Evolutionary conservation across 2,329 filamentous ascomycete genomes (phyloP).

Genomic region (Paraphaeosphaeria sporulosa): DNA sequence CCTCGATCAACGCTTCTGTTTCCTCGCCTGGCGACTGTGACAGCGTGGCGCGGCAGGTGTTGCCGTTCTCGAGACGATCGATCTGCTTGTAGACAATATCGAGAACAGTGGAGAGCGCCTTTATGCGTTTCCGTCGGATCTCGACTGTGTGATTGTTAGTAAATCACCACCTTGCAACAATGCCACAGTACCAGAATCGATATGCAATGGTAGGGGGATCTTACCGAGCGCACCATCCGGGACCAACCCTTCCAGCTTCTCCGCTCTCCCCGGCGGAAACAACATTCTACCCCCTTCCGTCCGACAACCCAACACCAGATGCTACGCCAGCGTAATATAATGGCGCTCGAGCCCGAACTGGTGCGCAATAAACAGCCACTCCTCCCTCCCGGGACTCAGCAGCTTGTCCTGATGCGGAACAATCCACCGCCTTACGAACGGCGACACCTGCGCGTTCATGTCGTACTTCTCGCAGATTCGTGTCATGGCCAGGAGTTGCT

Average conservation of each 20-base stretch:
- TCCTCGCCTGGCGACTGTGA: background rate
- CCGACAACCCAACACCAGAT: conserved; percentile 17
- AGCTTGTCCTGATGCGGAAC: conserved; percentile 16
- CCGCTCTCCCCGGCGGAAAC: conserved; percentile 6
- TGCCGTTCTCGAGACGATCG: conserved; percentile 12
- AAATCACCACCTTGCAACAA: background rate
- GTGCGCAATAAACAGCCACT: conserved; percentile 36
- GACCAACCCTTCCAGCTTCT: conserved; percentile 12
- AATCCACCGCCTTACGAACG: conserved; percentile 24
- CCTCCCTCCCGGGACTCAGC: conserved; percentile 22
- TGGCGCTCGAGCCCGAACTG: conserved; percentile 33
- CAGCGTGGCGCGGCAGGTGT: conserved; percentile 15
- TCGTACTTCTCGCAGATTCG: conserved; percentile 38
- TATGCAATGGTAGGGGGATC: background rate
- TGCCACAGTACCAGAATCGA: background rate
- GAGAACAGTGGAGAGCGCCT: conserved; percentile 14
- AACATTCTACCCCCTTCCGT: conserved; percentile 12
- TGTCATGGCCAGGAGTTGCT: conserved; percentile 35
- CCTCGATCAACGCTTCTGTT: background rate
- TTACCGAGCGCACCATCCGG: conserved; percentile 16
- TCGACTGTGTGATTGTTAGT: conserved; percentile 6
- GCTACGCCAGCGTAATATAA: conserved; percentile 24
- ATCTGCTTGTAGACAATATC: conserved; percentile 14
- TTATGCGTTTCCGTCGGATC: conserved; percentile 10
- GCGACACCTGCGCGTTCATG: conserved; percentile 19